Evolutionary conservation across 1,284 basidiomycete genomes (phyloP).

Genomic region (Sphaerobolus stellatus): DNA sequence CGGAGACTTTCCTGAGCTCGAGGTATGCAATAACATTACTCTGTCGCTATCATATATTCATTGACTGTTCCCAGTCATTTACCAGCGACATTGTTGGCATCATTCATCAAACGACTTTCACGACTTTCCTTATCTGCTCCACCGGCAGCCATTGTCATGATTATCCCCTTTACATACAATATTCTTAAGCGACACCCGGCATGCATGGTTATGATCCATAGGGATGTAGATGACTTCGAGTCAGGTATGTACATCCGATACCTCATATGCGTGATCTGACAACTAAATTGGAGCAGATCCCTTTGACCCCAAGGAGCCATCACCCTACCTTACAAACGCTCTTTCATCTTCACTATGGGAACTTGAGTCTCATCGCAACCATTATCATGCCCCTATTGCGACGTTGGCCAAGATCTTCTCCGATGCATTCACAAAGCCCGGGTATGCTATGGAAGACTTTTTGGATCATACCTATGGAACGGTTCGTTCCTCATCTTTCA

Average conservation of each 20-base stretch:
- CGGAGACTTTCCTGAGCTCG: slow-evolving; percentile 87
- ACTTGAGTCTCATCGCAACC: slow-evolving; percentile 73
- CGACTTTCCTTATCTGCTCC: slow-evolving; percentile 83
- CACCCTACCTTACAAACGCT: slow-evolving; percentile 79
- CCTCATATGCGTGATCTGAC: background rate
- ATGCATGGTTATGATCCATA: slow-evolving; percentile 92
- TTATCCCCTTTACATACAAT: slow-evolving; percentile 95
- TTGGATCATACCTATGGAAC: slow-evolving; percentile 94
- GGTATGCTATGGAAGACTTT: slow-evolving; percentile 93
- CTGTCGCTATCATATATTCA: slow-evolving; percentile 4
- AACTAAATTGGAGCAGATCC: slow-evolving; percentile 53
- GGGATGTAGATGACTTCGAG: slow-evolving; percentile 41
- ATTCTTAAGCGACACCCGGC: slow-evolving; percentile 89
- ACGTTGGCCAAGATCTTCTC: slow-evolving; percentile 84
- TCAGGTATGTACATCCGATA: slow-evolving; percentile 32
- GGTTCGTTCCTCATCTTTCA: slow-evolving; percentile 46
- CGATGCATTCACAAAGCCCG: slow-evolving; percentile 91
- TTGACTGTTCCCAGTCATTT: slow-evolving; percentile 62
- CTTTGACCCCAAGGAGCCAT: slow-evolving; percentile 65
- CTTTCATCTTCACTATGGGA: slow-evolving; percentile 93
- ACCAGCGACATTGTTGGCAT: slow-evolving; percentile 85
- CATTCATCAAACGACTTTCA: slow-evolving; percentile 91
- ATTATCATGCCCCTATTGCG: slow-evolving; percentile 85
- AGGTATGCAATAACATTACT: slow-evolving; percentile 54
- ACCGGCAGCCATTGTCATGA: slow-evolving; percentile 86